Evolutionary conservation across 225 moss, liverwort and hornwort species (phyloP).

Genomic region (Anthoceros angustus): DNA sequence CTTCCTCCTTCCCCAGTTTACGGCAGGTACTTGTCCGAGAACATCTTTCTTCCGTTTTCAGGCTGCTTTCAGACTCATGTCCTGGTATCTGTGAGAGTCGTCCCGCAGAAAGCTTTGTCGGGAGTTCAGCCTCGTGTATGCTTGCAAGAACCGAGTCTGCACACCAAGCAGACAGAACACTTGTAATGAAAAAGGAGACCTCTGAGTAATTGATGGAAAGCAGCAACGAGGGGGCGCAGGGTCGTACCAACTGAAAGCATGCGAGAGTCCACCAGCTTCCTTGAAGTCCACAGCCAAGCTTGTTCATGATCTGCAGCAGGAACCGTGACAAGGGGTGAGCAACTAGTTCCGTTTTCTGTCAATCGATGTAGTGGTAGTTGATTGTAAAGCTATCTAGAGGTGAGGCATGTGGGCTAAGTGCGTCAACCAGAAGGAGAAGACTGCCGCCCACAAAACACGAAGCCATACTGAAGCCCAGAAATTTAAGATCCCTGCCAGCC

Average conservation of each 20-base stretch:
- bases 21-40: too few relatives aligned
- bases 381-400: background rate
- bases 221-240: background rate
- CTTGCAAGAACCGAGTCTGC: slow-evolving; percentile 56
- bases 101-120: slow-evolving; percentile 35
- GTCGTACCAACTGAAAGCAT: slow-evolving; percentile 59
- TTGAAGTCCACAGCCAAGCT: slow-evolving; percentile 36
- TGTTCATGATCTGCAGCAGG: slow-evolving; percentile 33
- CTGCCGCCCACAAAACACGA: slow-evolving; percentile 61
- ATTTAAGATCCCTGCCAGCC: slow-evolving; percentile 81
- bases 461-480: slow-evolving; percentile 71
- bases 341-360: background rate
- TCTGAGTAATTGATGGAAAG: background rate
- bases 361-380: background rate
- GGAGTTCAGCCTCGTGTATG: slow-evolving; percentile 46
- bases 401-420: background rate
- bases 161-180: slow-evolving; percentile 2
- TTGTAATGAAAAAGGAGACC: background rate
- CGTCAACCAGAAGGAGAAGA: slow-evolving; percentile 43
- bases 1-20: too few relatives aligned
- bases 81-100: background rate
- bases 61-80: background rate
- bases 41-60: background rate
- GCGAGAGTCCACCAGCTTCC: slow-evolving; percentile 95
- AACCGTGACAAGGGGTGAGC: background rate